These are phyloP conservation scores for Suhomyces vadensis DNA, from an alignment of 805 yeast genomes.

Conservation along the genomic window DNA sequence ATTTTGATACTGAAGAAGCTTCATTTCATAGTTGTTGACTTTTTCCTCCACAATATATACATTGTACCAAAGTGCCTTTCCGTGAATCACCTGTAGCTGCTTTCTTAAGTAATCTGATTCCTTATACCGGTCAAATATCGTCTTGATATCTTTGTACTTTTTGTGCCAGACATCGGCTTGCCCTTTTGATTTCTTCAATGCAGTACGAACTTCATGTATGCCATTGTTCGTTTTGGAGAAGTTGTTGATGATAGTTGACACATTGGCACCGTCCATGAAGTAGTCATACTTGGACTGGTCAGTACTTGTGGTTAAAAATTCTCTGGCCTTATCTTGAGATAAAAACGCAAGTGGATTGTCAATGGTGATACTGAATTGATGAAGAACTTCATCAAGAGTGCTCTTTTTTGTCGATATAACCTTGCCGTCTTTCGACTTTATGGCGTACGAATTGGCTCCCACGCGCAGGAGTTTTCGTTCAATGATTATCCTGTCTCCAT, in stretches of 20 bases:
- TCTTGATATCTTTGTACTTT: conserved; percentile 30
- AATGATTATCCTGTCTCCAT: conserved; percentile 67
- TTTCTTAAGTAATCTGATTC: conserved; percentile 36
- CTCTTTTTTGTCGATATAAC: conserved; percentile 60
- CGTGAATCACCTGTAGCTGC: conserved; percentile 35
- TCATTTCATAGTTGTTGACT: conserved; percentile 16
- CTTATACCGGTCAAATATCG: conserved; percentile 34
- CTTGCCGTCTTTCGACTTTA: conserved; percentile 54
- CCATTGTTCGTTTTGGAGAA: conserved; percentile 36
- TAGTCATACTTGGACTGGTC: conserved; percentile 70
- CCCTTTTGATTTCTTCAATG: conserved; percentile 26
- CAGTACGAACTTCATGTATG: conserved; percentile 29
- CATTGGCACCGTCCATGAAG: conserved; percentile 78
- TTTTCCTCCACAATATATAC: conserved; percentile 32
- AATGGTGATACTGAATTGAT: conserved; percentile 71
- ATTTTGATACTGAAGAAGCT: conserved; percentile 1
- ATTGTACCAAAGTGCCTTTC: conserved; percentile 45
- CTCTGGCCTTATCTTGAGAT: conserved; percentile 92
- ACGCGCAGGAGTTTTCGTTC: conserved; percentile 64
- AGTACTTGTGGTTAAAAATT: conserved; percentile 77
- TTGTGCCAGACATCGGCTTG: conserved; percentile 26
- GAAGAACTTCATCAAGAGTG: conserved; percentile 67
- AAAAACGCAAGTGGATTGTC: conserved; percentile 90
- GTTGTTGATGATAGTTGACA: conserved; percentile 63
- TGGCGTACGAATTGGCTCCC: conserved; percentile 52